A percentile compares a stretch with the other conserved stretches of the same genome.
Evolutionary conservation across 129 eudicot species (phyloP).

Genomic region (Mikania micrantha): DNA sequence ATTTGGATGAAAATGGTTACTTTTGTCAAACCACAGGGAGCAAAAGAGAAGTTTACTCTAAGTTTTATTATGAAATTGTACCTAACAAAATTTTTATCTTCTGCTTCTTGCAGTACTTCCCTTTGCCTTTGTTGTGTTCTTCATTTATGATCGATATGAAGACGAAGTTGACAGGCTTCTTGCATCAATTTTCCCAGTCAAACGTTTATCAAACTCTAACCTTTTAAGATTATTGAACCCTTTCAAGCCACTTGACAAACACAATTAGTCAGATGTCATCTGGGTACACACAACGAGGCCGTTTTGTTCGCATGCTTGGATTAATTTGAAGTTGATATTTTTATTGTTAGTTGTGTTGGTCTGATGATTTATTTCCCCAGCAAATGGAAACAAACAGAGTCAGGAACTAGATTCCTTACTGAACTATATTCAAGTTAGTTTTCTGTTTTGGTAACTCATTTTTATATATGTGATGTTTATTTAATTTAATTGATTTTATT

Average conservation of each 20-base stretch:
- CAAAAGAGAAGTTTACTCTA: too few species aligned
- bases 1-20: too few species aligned
- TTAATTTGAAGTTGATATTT: neutral
- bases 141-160: slow-evolving; percentile 21
- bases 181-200: slow-evolving; percentile 16
- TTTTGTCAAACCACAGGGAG: too few species aligned
- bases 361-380: slow-evolving; percentile 13
- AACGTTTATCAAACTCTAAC: slow-evolving; percentile 22
- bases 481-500: neutral
- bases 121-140: slow-evolving; percentile 7
- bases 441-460: slow-evolving; percentile 11
- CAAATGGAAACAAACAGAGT: neutral
- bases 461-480: too few species aligned
- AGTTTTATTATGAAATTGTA: neutral
- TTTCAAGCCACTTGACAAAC: slow-evolving; percentile 20
- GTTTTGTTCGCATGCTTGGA: neutral
- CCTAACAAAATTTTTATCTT: neutral
- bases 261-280: slow-evolving; percentile 8
- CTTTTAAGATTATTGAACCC: slow-evolving; percentile 16
- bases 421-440: neutral
- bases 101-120: slow-evolving; percentile 20
- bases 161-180: slow-evolving; percentile 22
- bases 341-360: slow-evolving; percentile 11
- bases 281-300: neutral
- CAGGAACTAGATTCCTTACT: slow-evolving; percentile 1